These are phyloP conservation scores for Ascocoryne sarcoides DNA, from an alignment of 2,329 filamentous ascomycete genomes.

Conservation along the genomic window DNA sequence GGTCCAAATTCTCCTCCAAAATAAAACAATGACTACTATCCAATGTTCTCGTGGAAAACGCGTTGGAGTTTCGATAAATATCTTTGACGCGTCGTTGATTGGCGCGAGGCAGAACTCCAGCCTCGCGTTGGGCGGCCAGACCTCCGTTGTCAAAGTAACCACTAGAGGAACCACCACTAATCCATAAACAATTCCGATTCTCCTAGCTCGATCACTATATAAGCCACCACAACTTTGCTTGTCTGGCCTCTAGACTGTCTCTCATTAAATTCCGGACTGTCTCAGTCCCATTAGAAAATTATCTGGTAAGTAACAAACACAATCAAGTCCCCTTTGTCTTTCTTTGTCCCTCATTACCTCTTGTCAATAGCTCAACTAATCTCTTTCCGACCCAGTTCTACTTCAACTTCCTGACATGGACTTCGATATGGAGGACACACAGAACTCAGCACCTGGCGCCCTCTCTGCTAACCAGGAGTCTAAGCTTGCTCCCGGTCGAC, in stretches of 20 bases:
- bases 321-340: too few species aligned
- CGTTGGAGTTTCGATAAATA: slow-evolving; percentile 21
- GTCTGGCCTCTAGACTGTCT: too few species aligned
- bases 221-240: too few species aligned
- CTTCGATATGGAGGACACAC: slow-evolving; percentile 46
- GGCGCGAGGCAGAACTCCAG: slow-evolving; percentile 6
- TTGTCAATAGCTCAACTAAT: too few species aligned
- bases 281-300: too few species aligned
- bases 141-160: slow-evolving; percentile 8
- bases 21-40: slow-evolving; percentile 10
- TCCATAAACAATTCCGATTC: slow-evolving; percentile 13
- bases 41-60: slow-evolving; percentile 22
- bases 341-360: too few species aligned
- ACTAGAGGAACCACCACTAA: too few species aligned
- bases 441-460: slow-evolving; percentile 58
- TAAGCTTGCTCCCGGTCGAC: slow-evolving; percentile 51
- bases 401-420: too few species aligned
- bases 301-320: too few species aligned
- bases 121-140: background rate
- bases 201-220: too few species aligned
- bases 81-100: slow-evolving; percentile 19
- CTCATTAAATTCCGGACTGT: too few species aligned
- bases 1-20: slow-evolving; percentile 4
- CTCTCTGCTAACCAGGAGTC: slow-evolving; percentile 42
- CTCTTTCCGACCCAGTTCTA: too few species aligned